Conservation (phyloP, 345 rosid genomes). For the Noccaea caerulescens region DNA sequence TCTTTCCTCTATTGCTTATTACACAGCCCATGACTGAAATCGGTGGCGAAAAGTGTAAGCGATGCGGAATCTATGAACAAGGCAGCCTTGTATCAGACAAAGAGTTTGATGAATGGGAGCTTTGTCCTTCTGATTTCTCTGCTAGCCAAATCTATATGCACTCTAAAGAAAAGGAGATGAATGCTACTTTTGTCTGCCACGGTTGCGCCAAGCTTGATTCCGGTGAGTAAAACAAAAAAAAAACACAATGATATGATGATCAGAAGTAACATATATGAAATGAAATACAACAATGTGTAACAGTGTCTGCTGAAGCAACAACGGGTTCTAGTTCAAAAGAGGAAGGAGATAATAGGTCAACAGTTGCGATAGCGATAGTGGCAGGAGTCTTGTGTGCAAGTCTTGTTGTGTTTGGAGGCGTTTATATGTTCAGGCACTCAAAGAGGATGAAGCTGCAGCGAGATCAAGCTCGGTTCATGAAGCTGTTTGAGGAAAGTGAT, state of each 20-base stretch:
- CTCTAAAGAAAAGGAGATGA: constrained; percentile 57
- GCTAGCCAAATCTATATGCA: constrained; percentile 60
- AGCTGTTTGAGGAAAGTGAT: constrained; percentile 90
- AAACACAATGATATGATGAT: constrained; percentile 10
- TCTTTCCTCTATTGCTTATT: constrained; percentile 21
- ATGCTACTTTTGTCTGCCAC: constrained; percentile 72
- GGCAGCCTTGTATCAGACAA: constrained; percentile 66
- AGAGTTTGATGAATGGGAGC: constrained; percentile 81
- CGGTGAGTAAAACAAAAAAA: constrained; percentile 47
- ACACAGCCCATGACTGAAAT: constrained; percentile 82
- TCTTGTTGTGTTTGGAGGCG: constrained; percentile 50
- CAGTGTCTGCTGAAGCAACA: constrained; percentile 26
- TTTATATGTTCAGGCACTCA: constrained; percentile 56
- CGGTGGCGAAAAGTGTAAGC: constrained; percentile 70
- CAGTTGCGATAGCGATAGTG: constrained; percentile 50
- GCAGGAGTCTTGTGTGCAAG: constrained; percentile 50
- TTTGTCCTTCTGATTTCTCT: constrained; percentile 79
- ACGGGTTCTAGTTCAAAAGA: constrained; percentile 24
- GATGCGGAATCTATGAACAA: constrained; percentile 88
- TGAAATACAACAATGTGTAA: constrained; percentile 4
- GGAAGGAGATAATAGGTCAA: constrained; percentile 43
- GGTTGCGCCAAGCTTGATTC: constrained; percentile 50
- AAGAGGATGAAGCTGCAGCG: constrained; percentile 77
- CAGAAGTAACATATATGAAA: constrained; percentile 8
- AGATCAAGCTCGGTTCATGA: constrained; percentile 88